phyloP scores from a whole-genome alignment of 129 eudicot genomes.

The Glebionis coronaria region DNA sequence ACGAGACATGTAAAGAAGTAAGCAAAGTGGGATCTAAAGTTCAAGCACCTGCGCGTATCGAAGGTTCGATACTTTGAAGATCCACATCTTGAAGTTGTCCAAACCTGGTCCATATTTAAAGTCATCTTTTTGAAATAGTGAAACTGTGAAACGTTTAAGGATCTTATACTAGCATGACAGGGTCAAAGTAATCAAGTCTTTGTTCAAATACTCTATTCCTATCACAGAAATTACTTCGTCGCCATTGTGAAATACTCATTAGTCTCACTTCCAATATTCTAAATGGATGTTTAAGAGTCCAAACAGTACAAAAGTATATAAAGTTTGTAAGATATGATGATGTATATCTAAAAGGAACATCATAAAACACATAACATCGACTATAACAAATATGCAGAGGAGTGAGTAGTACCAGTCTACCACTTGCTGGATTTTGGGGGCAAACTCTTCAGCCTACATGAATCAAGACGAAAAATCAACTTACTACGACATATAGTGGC shows the following conservation, averaged over 20 bases:
- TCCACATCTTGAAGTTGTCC: constrained; percentile 98
- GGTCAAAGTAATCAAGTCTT: background rate
- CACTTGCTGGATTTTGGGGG: constrained; percentile 91
- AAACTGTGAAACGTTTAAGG: background rate
- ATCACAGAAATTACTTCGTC: background rate
- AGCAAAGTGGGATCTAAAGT: background rate
- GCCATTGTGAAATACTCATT: background rate
- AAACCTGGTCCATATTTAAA: constrained; percentile 52
- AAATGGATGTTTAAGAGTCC: background rate
- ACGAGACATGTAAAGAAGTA: background rate
- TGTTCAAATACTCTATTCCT: background rate
- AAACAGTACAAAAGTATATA: background rate
- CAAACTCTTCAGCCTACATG: constrained; percentile 82
- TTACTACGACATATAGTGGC: too few species aligned
- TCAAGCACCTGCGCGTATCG: constrained; percentile 79
- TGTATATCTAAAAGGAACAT: constrained; percentile 3
- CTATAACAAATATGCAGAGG: background rate
- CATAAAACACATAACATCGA: background rate
- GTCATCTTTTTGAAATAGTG: background rate
- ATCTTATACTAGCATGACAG: background rate
- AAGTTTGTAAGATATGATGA: background rate
- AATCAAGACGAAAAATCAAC: background rate
- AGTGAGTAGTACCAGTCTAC: constrained; percentile 65
- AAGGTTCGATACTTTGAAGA: constrained; percentile 91
- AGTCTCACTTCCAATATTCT: background rate